Evolutionary conservation across 495 filamentous ascomycete genomes (phyloP), one percentile per base, ranked within the genome.

Genomic region (Jackrogersella minutella): DNA sequence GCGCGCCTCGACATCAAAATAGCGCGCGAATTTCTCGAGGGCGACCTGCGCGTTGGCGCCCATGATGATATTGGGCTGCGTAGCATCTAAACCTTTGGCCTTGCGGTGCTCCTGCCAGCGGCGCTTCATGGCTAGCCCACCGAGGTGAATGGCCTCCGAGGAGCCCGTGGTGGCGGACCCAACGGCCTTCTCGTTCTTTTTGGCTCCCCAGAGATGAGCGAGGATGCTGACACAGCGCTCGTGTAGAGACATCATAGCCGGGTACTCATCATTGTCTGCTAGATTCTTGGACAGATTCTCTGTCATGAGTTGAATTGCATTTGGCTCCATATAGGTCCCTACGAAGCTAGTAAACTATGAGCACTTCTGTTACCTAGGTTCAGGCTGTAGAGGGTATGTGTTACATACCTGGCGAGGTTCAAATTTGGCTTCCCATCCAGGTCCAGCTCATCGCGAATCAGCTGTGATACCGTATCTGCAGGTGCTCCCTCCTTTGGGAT

Each of bases 1-100:
- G 17, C 90, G 77, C 4, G 88, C 83, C 68, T 93, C 90, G 22
- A 92, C 90, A 50, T 93, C 90, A 55, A 93, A 92, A 72, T 93
- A 93, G 13, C 90, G 77, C 2, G 90, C 87, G 63, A 86, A 86
- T 70, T 92, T 92, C 76, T 90, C 87, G 22, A 93, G 79, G 2
- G 89, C 89, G 5, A 92, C 90, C 70, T 92, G 90, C 13, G 89
- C 88, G 72, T 93, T 93, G 16, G 87, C 81, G 1, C 90, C 90
- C 89, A 93, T 91, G 62, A 92, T 78, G 69, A 92, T 91, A 72
- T 92, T 93, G 5, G 90, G 89, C 31, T 81, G 84, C 7, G 73
- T 76, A 0, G 83, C 84, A 28, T 90, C 85, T 43, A 91, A 88
- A 3, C 88, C 87, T 49, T 83, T 81, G 0, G 77, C 79, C 41